phyloP scores from a whole-genome alignment of 2,329 filamentous ascomycete genomes.

The Paecilomyces dactylethromorphus region DNA sequence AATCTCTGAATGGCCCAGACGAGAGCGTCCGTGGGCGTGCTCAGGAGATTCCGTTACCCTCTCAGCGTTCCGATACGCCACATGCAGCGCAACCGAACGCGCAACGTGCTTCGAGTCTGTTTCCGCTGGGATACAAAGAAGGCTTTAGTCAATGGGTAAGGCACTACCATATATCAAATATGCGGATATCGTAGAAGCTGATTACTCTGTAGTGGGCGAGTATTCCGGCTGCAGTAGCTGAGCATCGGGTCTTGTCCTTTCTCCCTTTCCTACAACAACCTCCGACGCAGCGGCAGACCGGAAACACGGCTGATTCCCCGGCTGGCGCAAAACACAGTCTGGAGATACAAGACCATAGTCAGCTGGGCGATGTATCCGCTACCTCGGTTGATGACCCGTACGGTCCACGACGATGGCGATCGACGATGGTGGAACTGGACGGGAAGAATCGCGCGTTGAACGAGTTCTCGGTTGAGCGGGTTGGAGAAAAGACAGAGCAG shows the following conservation, averaged over 20 bases:
- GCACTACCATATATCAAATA: slow-evolving; percentile 10
- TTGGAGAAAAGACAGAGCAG: slow-evolving; percentile 72
- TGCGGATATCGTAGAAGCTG: neutral
- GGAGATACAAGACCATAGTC: slow-evolving; percentile 28
- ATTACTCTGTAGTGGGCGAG: slow-evolving; percentile 63
- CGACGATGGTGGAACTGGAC: slow-evolving; percentile 72
- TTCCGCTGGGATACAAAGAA: slow-evolving; percentile 87
- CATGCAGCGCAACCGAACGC: slow-evolving; percentile 28
- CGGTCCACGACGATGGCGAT: slow-evolving; percentile 79
- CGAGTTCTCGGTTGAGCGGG: slow-evolving; percentile 82
- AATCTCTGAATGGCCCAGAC: slow-evolving; percentile 26
- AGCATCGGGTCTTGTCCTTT: slow-evolving; percentile 79
- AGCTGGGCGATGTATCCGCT: slow-evolving; percentile 38
- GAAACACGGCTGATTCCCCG: slow-evolving; percentile 27
- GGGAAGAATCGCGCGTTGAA: slow-evolving; percentile 86
- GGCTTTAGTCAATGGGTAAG: slow-evolving; percentile 85
- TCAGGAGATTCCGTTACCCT: slow-evolving; percentile 11
- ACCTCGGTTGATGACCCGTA: slow-evolving; percentile 63
- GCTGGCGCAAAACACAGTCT: slow-evolving; percentile 23
- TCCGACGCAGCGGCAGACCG: slow-evolving; percentile 61
- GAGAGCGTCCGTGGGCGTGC: slow-evolving; percentile 18
- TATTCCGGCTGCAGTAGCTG: slow-evolving; percentile 73
- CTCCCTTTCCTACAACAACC: slow-evolving; percentile 74
- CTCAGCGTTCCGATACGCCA: slow-evolving; percentile 16
- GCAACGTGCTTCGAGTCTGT: slow-evolving; percentile 43